Evolutionary conservation across 1,284 basidiomycete species (phyloP), one percentile per base, ranked within the genome.

Genomic region (Rhodofomes roseus): DNA sequence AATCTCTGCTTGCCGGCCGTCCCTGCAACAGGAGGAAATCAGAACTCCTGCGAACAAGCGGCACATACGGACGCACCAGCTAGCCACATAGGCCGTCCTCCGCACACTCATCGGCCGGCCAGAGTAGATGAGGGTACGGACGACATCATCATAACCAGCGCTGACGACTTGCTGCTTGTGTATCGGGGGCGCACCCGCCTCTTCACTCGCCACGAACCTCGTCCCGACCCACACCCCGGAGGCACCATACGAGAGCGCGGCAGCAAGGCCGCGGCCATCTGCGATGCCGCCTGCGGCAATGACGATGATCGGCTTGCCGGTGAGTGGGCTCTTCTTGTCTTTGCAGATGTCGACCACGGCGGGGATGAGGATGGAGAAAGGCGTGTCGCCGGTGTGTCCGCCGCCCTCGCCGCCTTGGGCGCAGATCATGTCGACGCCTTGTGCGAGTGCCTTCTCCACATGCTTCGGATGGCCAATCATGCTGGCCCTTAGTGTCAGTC

Each of bases 401-500:
- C 87, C 88, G 40, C 87, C 89, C 69, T 90, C 88, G 31, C 88
- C 88, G 54, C 85, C 87, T 70, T 90, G 93, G 2, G 90, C 91
- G 70, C 92, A 92, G 61, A 95, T 93, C 62, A 96, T 84, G 70
- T 96, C 93, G 23, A 93, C 90, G 36, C 92, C 88, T 71, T 85
- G 85, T 9, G 83, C 89, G 25, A 94, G 79, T 6, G 91, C 93
- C 74, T 93, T 93, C 29, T 76, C 71, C 55, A 91, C 92, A 68
- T 95, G 93, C 85, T 89, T 95, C n/a, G 90, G 90, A 67, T 92
- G 88, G 25, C 92, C 93, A 60, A 96, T 80, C 91, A 96, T 95
- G 77, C 87, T 90, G 56, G 16, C n/a, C n/a, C n/a, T 34, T 34
- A 5, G 31, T 34, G 20, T 9, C n/a, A 12, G n/a, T 22, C 1